Percentiles rank a stretch among this genome's conserved stretches.
Evolutionary conservation across 225 moss, liverwort and hornwort genomes (phyloP).

Genomic region (Marchantia polymorpha): DNA sequence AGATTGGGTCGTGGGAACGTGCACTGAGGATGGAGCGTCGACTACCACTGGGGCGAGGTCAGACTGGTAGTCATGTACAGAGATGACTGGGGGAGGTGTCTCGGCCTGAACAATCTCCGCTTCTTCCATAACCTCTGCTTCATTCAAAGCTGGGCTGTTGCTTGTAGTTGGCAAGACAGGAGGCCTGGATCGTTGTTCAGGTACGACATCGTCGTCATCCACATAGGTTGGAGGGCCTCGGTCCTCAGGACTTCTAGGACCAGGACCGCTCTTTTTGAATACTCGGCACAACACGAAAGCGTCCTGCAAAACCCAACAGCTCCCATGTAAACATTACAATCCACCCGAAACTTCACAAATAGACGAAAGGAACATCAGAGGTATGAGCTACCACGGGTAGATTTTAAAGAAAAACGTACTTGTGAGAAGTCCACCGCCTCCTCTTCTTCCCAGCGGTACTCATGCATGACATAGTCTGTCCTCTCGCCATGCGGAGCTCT

Average conservation of each 20-base stretch:
- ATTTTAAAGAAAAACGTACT: slow-evolving; percentile 13
- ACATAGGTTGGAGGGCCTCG: slow-evolving; percentile 36
- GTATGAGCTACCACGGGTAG: neutral
- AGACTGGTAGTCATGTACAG: slow-evolving; percentile 1
- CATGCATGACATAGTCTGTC: slow-evolving; percentile 92
- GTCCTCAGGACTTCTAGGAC: slow-evolving; percentile 71
- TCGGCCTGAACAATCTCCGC: neutral
- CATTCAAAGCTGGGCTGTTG: neutral
- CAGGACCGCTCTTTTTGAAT: slow-evolving; percentile 86
- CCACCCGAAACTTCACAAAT: neutral
- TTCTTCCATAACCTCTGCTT: neutral
- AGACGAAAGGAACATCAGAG: neutral
- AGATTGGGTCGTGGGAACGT: neutral
- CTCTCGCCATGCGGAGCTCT: slow-evolving; percentile 69
- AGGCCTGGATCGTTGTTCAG: slow-evolving; percentile 5
- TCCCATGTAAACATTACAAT: no score
- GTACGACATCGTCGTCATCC: slow-evolving; percentile 29
- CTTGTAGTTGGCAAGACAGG: neutral
- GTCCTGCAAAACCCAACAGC: slow-evolving; percentile 41
- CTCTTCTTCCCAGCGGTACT: slow-evolving; percentile 76
- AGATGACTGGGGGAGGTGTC: neutral
- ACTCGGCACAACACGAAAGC: slow-evolving; percentile 72
- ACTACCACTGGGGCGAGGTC: neutral
- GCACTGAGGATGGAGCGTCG: neutral
- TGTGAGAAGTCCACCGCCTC: slow-evolving; percentile 43